Conservation (phyloP, 2,329 filamentous ascomycete genomes). For the Ophiostoma himal-ulmi region DNA sequence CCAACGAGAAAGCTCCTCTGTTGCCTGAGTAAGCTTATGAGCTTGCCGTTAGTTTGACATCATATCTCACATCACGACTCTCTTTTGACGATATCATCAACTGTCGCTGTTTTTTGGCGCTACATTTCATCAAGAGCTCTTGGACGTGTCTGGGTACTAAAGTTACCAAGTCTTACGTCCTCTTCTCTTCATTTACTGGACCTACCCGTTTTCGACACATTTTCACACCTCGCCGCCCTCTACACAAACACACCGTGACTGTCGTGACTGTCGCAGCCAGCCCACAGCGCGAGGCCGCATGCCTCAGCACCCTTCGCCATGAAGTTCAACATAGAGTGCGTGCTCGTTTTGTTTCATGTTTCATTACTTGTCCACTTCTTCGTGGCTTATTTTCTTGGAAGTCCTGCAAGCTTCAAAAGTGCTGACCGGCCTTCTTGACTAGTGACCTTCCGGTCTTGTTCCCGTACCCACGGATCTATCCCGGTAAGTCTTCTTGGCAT, state of each 20-base stretch:
- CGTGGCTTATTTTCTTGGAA: neutral
- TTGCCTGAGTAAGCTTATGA: constrained; percentile 12
- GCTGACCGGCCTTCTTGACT: neutral
- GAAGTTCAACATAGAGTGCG: constrained; percentile 50
- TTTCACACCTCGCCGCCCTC: neutral
- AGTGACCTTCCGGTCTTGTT: constrained; percentile 54
- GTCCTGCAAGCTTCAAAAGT: neutral
- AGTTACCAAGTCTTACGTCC: neutral
- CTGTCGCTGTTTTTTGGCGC: neutral
- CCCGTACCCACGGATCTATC: constrained; percentile 53
- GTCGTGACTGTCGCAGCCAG: neutral
- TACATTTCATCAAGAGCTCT: neutral
- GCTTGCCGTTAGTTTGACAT: constrained; percentile 13
- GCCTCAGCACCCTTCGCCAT: constrained; percentile 30
- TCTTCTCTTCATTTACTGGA: neutral
- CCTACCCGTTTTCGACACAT: neutral
- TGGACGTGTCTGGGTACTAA: neutral
- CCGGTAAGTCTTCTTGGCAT: constrained; percentile 21
- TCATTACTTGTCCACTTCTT: neutral
- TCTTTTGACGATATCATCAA: neutral
- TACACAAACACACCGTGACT: neutral
- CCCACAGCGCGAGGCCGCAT: neutral
- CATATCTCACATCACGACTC: constrained; percentile 4
- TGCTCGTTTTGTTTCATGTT: neutral
- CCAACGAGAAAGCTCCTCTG: constrained; percentile 9